Evolutionary conservation across 2,329 filamentous ascomycete genomes (phyloP), one percentile per base, ranked within the genome.

Genomic region (Stachybotrys echinatus): DNA sequence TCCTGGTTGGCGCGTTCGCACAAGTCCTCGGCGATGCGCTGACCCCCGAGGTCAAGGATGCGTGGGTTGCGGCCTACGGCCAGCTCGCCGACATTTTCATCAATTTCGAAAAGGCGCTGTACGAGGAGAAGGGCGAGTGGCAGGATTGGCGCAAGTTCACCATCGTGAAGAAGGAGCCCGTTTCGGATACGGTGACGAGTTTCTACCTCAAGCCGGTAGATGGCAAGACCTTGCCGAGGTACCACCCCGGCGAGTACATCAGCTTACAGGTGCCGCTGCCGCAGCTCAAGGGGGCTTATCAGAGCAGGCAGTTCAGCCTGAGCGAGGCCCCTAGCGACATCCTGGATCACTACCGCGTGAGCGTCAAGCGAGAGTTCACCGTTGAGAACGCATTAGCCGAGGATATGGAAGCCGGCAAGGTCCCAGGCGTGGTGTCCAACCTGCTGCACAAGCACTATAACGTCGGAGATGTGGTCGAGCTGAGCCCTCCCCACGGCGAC

Each of bases 291-390:
- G 78, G 79, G n/a, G 75, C 85, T 56, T 69, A 76, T 51, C 89
- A 92, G 66, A 81, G 83, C 50, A 73, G 88, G 49, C 88, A 92
- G 71, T 92, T 90, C 72, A 88, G 83, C 44, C 73, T 92, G 50
- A 87, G 81, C 60, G 83, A 88, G 58, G 74, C 70, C 3, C 73
- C 75, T 4, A 55, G 56, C 21, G 57, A 57, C n/a, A 73, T 75
- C 45, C 75, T 75, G 7, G 71, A 72, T 17, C 78, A 83, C 66
- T 89, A 89, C 68, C 80, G 88, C 49, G 83, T 92, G 69, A 87
- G 81, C 56, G 83, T 92, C 53, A 92, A 91, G 76, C 79, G 73
- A 50, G 86, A 81, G 55, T 82, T 77, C 34, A 61, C 62, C 3
- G 45, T 62, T 14, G 59, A 61, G 27, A 50, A 59, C 23, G 57